Conservation (phyloP, 805 yeast species). For the Candida saitoana region DNA sequence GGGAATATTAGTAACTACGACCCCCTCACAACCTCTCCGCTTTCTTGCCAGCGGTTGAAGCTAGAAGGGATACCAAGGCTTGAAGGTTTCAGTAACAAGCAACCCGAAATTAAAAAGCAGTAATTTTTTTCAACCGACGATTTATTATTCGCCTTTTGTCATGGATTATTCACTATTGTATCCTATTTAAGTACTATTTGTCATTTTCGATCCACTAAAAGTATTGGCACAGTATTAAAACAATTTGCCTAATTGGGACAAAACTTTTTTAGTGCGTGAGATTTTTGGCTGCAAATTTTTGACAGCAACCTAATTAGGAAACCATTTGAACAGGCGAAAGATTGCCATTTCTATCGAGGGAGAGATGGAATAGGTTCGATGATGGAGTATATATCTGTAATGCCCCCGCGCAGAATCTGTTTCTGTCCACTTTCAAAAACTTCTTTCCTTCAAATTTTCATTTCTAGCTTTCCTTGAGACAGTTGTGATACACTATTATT, state of each 20-base stretch:
- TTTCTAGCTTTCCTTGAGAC: neutral
- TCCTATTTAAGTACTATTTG: conserved; percentile 3
- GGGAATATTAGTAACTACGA: neutral
- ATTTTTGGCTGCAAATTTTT: conserved; percentile 3
- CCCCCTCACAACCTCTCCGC: no score
- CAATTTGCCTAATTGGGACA: conserved; percentile 18
- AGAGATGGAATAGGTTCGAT: neutral
- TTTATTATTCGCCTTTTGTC: neutral
- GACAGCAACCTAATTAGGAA: conserved; percentile 10
- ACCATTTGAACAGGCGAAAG: neutral
- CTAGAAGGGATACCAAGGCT: conserved; percentile 1
- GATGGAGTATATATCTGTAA: neutral
- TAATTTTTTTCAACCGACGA: neutral
- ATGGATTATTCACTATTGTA: neutral
- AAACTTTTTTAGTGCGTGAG: conserved; percentile 5
- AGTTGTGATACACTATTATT: no score
- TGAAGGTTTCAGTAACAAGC: neutral
- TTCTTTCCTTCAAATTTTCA: neutral
- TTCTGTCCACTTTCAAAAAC: neutral
- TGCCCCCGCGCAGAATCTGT: neutral
- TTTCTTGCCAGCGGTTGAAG: no score
- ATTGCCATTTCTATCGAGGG: neutral
- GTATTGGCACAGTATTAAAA: neutral
- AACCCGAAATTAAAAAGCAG: neutral
- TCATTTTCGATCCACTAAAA: neutral